phyloP scores from a whole-genome alignment of 2,329 filamentous ascomycete species.

The Westerdykella sp. region DNA sequence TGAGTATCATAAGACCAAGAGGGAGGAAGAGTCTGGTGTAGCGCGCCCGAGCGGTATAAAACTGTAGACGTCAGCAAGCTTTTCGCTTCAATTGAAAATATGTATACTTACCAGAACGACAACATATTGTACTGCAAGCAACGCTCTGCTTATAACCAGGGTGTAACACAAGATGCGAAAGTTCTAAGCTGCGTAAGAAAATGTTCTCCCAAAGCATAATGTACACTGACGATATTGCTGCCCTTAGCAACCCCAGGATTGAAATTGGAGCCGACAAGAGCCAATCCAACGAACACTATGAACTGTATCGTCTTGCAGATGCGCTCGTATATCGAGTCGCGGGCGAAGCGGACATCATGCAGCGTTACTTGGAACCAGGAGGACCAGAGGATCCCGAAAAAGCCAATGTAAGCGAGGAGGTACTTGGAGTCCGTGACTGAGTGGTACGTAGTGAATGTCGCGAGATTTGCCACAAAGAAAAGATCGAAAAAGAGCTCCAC shows the following conservation, averaged over 20 bases:
- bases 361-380: constrained; percentile 37
- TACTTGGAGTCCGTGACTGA: constrained; percentile 31
- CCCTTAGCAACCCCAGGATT: constrained; percentile 21
- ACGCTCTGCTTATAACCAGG: constrained; percentile 28
- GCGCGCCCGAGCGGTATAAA: constrained; percentile 23
- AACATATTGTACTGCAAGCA: constrained; percentile 29
- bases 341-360: constrained; percentile 37
- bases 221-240: constrained; percentile 22
- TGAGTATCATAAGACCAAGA: constrained; percentile 23
- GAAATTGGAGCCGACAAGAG: constrained; percentile 33
- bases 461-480: constrained; percentile 34
- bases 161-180: constrained; percentile 33
- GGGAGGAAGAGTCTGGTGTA: constrained; percentile 33
- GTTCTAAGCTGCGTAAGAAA: constrained; percentile 15
- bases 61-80: constrained; percentile 6
- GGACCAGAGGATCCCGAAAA: constrained; percentile 36
- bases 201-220: neutral
- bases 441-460: constrained; percentile 37
- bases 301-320: constrained; percentile 35
- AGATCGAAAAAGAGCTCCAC: constrained; percentile 35
- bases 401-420: constrained; percentile 33
- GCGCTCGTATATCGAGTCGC: constrained; percentile 35
- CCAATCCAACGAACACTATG: constrained; percentile 33
- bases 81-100: neutral
- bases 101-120: constrained; percentile 23